A percentile compares a stretch with the other conserved stretches of the same genome.
Conservation (phyloP, 2,329 filamentous ascomycete genomes). For the Colletotrichum caudatum region DNA sequence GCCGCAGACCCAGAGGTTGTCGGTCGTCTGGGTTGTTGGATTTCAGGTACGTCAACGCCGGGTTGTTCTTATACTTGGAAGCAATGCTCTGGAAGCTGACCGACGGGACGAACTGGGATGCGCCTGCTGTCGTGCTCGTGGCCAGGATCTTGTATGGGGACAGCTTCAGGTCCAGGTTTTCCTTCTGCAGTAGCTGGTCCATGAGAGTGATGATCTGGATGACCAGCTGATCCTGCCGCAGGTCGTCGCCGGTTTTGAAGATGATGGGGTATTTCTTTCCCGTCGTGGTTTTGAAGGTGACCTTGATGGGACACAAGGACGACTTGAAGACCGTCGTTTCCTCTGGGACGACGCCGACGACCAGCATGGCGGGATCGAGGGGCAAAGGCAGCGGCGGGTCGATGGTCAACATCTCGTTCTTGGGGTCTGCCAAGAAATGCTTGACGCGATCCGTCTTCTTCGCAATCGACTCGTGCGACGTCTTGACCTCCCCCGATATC, state of each 20-base stretch:
- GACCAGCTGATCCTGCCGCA: constrained; percentile 96
- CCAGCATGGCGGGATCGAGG: constrained; percentile 83
- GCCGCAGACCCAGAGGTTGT: constrained; percentile 86
- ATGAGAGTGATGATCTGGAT: constrained; percentile 95
- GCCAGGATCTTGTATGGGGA: constrained; percentile 97
- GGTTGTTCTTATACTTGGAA: constrained; percentile 80
- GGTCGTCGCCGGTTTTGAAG: constrained; percentile 96
- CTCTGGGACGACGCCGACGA: constrained; percentile 84
- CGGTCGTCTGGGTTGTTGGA: constrained; percentile 89
- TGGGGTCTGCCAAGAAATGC: constrained; percentile 85
- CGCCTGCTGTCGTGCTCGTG: constrained; percentile 88
- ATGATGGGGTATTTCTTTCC: constrained; percentile 89
- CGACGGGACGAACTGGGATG: constrained; percentile 93
- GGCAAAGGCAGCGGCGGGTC: constrained; percentile 90
- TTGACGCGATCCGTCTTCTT: constrained; percentile 89
- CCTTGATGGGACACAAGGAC: constrained; percentile 88
- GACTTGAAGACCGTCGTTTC: constrained; percentile 96
- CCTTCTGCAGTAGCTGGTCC: constrained; percentile 94
- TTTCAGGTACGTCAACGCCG: constrained; percentile 84
- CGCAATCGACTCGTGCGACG: constrained; percentile 80
- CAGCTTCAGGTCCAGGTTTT: constrained; percentile 94
- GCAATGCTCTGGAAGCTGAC: constrained; percentile 86
- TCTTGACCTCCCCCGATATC: constrained; percentile 88
- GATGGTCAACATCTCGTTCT: constrained; percentile 86
- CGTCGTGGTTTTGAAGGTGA: constrained; percentile 86